A percentile compares a stretch with the other conserved stretches of the same genome.
Evolutionary conservation across 306 rosid species (phyloP).

Genomic region (Astragalus membranaceus): DNA sequence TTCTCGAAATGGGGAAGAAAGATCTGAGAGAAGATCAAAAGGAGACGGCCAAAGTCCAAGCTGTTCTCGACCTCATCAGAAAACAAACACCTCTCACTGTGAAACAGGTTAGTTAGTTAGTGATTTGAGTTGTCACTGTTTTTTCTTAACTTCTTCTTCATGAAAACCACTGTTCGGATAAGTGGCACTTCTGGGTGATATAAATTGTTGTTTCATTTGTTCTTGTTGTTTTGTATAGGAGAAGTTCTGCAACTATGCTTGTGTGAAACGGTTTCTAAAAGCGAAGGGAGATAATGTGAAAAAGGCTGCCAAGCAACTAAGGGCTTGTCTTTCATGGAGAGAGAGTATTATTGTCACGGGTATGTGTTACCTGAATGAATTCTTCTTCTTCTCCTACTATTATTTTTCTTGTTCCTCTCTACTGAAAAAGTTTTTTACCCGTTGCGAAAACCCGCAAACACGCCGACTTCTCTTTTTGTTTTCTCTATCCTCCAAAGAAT

Average conservation of each 20-base stretch:
- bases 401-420: not conserved
- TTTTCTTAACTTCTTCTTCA: not conserved
- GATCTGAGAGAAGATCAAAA: conserved; percentile 35
- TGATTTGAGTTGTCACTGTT: not conserved
- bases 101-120: conserved; percentile 51
- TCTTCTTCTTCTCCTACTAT: no score
- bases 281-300: conserved; percentile 82
- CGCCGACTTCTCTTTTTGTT: conserved; percentile 35
- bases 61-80: conserved; percentile 67
- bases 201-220: not conserved
- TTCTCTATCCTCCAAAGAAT: conserved; percentile 42
- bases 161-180: no score
- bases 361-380: no score
- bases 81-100: conserved; percentile 75
- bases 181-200: no score
- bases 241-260: conserved; percentile 81
- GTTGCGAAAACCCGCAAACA: conserved; percentile 10
- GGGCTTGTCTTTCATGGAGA: conserved; percentile 97
- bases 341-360: conserved; percentile 67
- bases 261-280: conserved; percentile 77
- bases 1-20: conserved; percentile 79
- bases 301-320: conserved; percentile 80
- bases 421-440: conserved; percentile 11
- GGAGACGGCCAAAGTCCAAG: conserved; percentile 48
- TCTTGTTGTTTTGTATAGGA: conserved; percentile 40